Evolutionary conservation across 148 eudicot genomes (phyloP), one percentile per base, ranked within the genome.

Genomic region (Camellia sinensis): DNA sequence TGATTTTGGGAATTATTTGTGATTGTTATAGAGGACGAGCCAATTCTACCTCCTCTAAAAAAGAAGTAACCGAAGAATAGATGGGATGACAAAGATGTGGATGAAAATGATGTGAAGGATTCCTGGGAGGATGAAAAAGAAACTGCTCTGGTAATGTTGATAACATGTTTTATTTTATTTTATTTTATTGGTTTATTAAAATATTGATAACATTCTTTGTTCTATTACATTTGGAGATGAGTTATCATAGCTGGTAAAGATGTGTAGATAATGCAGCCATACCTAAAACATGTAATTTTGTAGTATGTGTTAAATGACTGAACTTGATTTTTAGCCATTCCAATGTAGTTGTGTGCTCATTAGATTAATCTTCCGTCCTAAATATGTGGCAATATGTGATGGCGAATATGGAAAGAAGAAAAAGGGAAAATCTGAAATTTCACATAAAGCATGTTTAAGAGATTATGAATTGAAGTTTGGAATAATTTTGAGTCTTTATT

Each of bases 61-160:
- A 91, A 93, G 86, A 92, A 88, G 52, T 85, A 63, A 17, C 84
- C 79, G 3, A 87, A 71, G 81, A 91, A 74, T 84, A 82, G 52
- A 60, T 93, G 97, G 98, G 97, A 93, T 79, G 99, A 95, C 78
- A 98, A 95, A 88, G 99, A 95, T 86, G 84, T 76, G 59, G 99
- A 95, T 76, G 98, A 92, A 17, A 85, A 89, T 80, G 97, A 88
- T 76, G 87, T 95, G 60, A 95, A 92, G 87, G 97, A 93, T 10
- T 93, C 97, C 62, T 95, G 99, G 99, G 99, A 95, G 81, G 98
- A 95, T 85, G 97, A 93, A 12, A 98, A 95, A 63, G 98, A 93
- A 82, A 87, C 92, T 64, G 91, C 88, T 56, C 88, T 82, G 90
- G 97, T 95, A 91, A 81, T 56, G 6, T 21, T 68, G 18, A 74